Evolutionary conservation across 2,329 filamentous ascomycete genomes (phyloP), one percentile per base, ranked within the genome.

Genomic region (Calonectria pseudoreteaudii): DNA sequence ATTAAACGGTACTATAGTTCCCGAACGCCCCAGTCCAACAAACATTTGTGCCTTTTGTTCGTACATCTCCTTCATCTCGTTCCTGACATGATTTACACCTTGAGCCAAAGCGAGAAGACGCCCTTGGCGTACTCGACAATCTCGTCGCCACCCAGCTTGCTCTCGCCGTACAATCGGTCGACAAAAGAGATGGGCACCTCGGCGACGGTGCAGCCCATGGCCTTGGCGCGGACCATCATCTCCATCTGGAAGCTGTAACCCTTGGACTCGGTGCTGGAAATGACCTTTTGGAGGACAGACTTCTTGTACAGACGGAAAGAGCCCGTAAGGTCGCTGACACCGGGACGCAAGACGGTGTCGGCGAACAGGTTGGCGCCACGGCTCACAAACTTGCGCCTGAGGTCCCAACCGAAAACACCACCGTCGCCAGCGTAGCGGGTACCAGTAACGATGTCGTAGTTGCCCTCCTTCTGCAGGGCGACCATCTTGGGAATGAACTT

Each of bases 221-320:
- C 94, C 91, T 98, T 98, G 41, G 97, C 97, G 75, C 96, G 91
- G 11, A 98, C 96, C 93, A 98, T 98, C 92, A 99, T 94, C 90
- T 98, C 96, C 97, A 99, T 99, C 91, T 99, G 97, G 90, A 99
- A 99, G 50, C 94, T 96, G 85, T 98, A 99, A 3, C 97, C 97
- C 88, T 98, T 98, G 84, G 95, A 97, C 89, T 98, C 94, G 11
- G 95, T 98, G 86, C 91, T 95, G 82, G 90, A 88, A 81, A 99
- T 98, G 72, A 98, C 95, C 89, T 95, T 96, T 85, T 98, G 91
- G 82, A 99, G 86, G 75, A 98, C 95, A 74, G 89, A 88, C 87
- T 94, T 95, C 92, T 98, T 98, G 86, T 99, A 99, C 84, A 99
- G 86, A 76, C 97, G 89, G 87, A 98, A 99, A 84, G 94, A 96